These are phyloP conservation scores for Beauveria rudraprayagi DNA, from an alignment of 2,329 filamentous ascomycete species.

Conservation along the genomic window DNA sequence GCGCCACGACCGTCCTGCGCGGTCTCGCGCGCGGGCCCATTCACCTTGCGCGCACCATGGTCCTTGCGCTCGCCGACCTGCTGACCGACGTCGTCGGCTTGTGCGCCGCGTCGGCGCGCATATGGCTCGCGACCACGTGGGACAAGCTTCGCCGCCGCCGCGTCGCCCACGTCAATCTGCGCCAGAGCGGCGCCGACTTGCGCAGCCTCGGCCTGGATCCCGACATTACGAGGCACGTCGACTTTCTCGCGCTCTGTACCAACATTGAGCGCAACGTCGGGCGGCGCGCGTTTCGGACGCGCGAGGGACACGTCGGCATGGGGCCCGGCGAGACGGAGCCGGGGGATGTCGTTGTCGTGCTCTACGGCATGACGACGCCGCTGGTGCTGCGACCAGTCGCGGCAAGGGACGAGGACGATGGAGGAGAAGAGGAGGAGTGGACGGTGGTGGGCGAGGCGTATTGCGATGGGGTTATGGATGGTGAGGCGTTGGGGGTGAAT, in stretches of 20 bases:
- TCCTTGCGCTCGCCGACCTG: constrained; percentile 13
- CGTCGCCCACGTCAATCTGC: neutral
- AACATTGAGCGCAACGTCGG: constrained; percentile 16
- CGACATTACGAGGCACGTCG: neutral
- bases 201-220: neutral
- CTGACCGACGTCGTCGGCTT: constrained; percentile 13
- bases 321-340: constrained; percentile 17
- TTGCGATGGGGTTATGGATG: constrained; percentile 27
- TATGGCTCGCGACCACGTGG: neutral
- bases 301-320: constrained; percentile 22
- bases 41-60: neutral
- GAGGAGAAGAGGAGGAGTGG: constrained; percentile 14
- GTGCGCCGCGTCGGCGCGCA: constrained; percentile 10
- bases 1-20: constrained; percentile 13
- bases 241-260: constrained; percentile 12
- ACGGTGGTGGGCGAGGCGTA: constrained; percentile 25
- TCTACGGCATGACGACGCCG: constrained; percentile 22
- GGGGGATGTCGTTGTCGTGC: constrained; percentile 21
- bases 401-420: neutral
- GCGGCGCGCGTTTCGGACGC: constrained; percentile 22
- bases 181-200: neutral
- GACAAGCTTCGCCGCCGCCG: too few relatives aligned
- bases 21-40: constrained; percentile 17
- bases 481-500: constrained; percentile 18
- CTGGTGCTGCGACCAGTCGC: constrained; percentile 17